These are phyloP conservation scores for Scorias spongiosa DNA, from an alignment of 2,329 filamentous ascomycete species.

Conservation along the genomic window DNA sequence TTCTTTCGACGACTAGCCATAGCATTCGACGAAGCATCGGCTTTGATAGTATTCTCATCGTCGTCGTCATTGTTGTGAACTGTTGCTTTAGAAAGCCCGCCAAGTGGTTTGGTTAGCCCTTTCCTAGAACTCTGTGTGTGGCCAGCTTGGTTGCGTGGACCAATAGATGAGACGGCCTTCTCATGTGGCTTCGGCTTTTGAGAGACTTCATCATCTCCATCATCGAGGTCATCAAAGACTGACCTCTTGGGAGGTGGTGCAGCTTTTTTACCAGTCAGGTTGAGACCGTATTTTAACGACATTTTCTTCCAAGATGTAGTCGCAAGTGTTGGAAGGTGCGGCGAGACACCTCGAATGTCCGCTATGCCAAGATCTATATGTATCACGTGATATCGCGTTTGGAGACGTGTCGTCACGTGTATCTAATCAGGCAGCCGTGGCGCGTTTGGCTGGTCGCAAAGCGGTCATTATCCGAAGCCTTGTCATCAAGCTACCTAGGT, in stretches of 20 bases:
- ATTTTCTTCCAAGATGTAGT: not conserved
- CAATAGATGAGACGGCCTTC: not conserved
- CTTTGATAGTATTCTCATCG: not conserved
- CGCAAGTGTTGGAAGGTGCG: not conserved
- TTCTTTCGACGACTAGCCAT: not conserved
- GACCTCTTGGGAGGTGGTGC: not conserved
- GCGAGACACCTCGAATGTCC: not conserved
- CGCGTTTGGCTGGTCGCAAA: not conserved
- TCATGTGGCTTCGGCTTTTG: not conserved
- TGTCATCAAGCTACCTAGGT: no score
- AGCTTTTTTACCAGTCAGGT: not conserved
- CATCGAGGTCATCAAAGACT: not conserved
- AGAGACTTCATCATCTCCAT: not conserved
- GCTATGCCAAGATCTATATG: not conserved
- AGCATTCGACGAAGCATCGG: not conserved
- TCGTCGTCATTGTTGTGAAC: not conserved
- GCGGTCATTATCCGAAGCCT: not conserved
- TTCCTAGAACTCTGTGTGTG: not conserved
- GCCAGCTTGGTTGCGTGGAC: not conserved
- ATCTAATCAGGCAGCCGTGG: not conserved
- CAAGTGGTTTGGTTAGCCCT: not conserved
- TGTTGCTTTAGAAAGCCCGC: not conserved
- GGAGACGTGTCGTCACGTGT: not conserved
- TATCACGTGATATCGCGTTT: not conserved
- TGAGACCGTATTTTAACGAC: not conserved